Conservation (phyloP, 768 basidiomycete genomes). For the Thelephora ganbajun region DNA sequence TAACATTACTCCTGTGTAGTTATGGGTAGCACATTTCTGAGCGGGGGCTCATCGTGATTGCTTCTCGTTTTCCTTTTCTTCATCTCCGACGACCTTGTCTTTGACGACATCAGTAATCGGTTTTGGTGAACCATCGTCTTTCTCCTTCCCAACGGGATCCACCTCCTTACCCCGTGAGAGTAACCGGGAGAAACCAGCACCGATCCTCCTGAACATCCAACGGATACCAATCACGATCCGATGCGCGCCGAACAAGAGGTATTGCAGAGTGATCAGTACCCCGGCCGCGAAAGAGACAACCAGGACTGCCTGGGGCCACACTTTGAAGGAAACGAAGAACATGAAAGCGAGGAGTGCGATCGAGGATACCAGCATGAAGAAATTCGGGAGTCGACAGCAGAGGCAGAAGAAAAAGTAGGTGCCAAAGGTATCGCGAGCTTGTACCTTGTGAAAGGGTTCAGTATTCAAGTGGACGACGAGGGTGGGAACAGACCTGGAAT, state of each 20-base stretch:
- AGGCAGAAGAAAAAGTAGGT: slow-evolving; percentile 59
- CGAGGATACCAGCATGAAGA: slow-evolving; percentile 45
- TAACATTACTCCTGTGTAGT: too few relatives aligned
- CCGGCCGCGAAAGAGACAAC: slow-evolving; percentile 45
- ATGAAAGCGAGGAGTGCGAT: slow-evolving; percentile 48
- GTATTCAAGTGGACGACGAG: background rate
- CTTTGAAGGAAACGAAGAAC: slow-evolving; percentile 42
- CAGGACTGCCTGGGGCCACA: slow-evolving; percentile 51
- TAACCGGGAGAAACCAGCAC: background rate
- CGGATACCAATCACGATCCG: slow-evolving; percentile 8
- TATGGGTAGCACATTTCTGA: too few relatives aligned
- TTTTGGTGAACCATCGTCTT: too few relatives aligned
- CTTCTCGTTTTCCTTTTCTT: too few relatives aligned
- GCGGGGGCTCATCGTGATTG: too few relatives aligned
- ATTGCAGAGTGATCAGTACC: slow-evolving; percentile 47
- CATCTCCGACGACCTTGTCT: too few relatives aligned
- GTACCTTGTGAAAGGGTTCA: slow-evolving; percentile 16
- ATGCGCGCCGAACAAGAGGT: slow-evolving; percentile 40
- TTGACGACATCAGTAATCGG: too few relatives aligned
- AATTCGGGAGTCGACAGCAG: slow-evolving; percentile 45
- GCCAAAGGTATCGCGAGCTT: slow-evolving; percentile 41
- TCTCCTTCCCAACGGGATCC: too few relatives aligned
- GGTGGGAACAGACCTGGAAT: slow-evolving; percentile 32
- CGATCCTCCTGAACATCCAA: slow-evolving; percentile 7
- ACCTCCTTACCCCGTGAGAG: background rate